Base-by-base conservation (phyloP, 2,329 filamentous ascomycete genomes). In the Fusarium sp. region DNA sequence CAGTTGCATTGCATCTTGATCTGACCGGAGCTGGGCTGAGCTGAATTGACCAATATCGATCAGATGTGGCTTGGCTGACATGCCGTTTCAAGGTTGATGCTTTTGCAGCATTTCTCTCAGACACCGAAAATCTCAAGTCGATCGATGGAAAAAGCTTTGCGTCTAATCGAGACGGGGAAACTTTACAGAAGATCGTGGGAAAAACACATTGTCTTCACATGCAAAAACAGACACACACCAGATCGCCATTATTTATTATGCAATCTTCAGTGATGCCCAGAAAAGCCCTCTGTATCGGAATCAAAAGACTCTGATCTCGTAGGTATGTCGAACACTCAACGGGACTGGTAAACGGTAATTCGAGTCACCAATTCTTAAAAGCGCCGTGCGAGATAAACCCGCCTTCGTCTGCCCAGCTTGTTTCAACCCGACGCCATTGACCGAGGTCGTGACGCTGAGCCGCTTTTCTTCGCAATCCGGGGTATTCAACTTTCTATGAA, bases 301-400 rank as follows among this genome's bases (percentile, higher is more conserved):
- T 18, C 42, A 31, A 37, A 37, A 34, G n/a, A 38, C 51, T 23
- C 51, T 38, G 16, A 42, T 33, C 37, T 33, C n/a, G 28, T 46
- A 57, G 18, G 71, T 41, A 85, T 87, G 85, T 88, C 83, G 86
- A 83, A 79, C 83, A 83, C 86, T 87, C 85, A 88, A 89, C 86
- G 86, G 86, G 85, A 88, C 83, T 84, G 85, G 82, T 82, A 81
- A 85, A 86, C 81, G 79, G 80, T 60, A 72, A 75, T 78, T 81
- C 83, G 83, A 86, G 81, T 86, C 83, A 80, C 83, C 85, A 88
- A 88, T 89, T 88, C 86, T 88, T 88, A 80, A 79, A 87, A 88
- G 85, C 85, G 81, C 84, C 86, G 83, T 75, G 75, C 79, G 76
- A 74, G 72, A 42, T 64, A 72, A 70, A 74, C 75, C 74, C 74